Evolutionary conservation across 2,329 filamentous ascomycete species (phyloP), one percentile per base, ranked within the genome.

Genomic region (Graphilbum sp.): DNA sequence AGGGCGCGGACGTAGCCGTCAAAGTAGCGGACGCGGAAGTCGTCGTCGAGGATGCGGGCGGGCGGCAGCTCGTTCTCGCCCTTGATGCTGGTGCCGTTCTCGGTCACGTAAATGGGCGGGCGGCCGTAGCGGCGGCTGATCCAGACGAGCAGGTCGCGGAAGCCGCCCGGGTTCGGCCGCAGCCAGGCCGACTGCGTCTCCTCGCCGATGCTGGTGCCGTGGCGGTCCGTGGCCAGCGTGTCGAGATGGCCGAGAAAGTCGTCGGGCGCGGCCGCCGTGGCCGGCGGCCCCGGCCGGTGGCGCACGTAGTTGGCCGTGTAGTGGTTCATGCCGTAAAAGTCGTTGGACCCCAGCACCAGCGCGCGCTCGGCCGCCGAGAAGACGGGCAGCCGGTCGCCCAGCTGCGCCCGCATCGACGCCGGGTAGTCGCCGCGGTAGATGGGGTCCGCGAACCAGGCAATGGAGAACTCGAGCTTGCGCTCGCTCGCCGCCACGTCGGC

Each of bases 301-400:
- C 75, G 77, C 61, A 92, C 76, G 61, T 82, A 92, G 66, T 90
- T 83, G 52, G 83, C 79, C 36, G 82, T 87, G 65, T 93, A 93
- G 66, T 86, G 80, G 65, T 93, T 92, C 82, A 88, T 88, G 56
- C 83, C 85, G 58, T 92, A 92, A 60, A 92, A 92, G 63, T 92
- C 85, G 56, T 90, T 90, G 53, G 78, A 84, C n/a, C 81, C 83
- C 51, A 79, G 67, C 34, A 93, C 75, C n/a, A 90, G 64, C 2
- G 71, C 72, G 19, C 64, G 57, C 53, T 93, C 83, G 47, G 83
- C 79, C 0, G 67, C 57, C 0, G 79, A 85, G 56, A 82, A 90
- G 33, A 65, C 62, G 5, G 85, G 85, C 35, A 92, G 68, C 13
- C 83, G 74, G 53, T 78, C 67, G 40, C 84, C 83, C 16, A 92